A percentile compares a stretch with the other conserved stretches of the same genome.
Conservation (phyloP, 208 protist genomes). For the Leishmania guyanensis region DNA sequence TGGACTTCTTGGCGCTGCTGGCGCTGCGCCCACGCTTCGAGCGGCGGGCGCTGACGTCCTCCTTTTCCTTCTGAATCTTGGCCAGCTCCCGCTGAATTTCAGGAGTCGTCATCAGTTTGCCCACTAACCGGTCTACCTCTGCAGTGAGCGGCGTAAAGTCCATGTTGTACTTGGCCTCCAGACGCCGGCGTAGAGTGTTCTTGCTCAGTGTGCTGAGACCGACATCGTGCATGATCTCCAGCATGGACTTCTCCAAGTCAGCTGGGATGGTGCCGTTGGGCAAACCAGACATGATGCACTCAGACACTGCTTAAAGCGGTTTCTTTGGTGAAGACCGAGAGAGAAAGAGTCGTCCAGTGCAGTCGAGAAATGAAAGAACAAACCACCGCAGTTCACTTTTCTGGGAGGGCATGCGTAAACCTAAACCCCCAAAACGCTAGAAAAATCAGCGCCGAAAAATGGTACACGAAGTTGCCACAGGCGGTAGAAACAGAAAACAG, state of each 20-base stretch:
- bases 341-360: neutral
- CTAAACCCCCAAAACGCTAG: neutral
- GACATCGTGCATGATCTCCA: conserved; percentile 67
- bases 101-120: conserved; percentile 51
- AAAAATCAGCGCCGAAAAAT: neutral
- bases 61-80: conserved; percentile 53
- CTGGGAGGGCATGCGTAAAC: neutral
- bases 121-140: conserved; percentile 43
- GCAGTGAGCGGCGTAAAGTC: conserved; percentile 55
- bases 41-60: conserved; percentile 38
- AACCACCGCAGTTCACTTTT: neutral
- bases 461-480: neutral
- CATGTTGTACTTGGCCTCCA: conserved; percentile 79
- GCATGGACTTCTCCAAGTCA: conserved; percentile 65
- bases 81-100: conserved; percentile 76
- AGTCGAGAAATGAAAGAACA: neutral
- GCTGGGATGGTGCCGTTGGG: conserved; percentile 57
- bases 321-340: neutral
- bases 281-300: conserved; percentile 35
- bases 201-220: conserved; percentile 64
- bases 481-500: neutral
- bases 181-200: conserved; percentile 53
- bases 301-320: neutral
- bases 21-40: conserved; percentile 49
- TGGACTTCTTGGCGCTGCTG: conserved; percentile 30